Evolutionary conservation across 345 rosid species (phyloP), one percentile per base, ranked within the genome.

Genomic region (Limnanthes douglasii): DNA sequence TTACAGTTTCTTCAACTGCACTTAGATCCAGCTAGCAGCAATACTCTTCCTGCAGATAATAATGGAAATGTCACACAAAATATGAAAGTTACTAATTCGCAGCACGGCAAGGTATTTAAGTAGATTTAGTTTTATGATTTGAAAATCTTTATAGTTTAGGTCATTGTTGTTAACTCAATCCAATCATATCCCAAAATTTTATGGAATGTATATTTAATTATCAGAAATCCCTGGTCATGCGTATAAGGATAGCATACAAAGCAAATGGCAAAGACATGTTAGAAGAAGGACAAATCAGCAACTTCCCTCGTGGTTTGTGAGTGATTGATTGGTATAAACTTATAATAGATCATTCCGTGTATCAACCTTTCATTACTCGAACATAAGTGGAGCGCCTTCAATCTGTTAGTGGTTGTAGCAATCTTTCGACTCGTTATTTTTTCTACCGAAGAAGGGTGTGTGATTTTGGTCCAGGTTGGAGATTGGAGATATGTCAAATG

Each of bases 201-300:
- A n/a, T n/a, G 20, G n/a, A n/a, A n/a, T n/a, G n/a, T n/a, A n/a
- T n/a, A n/a, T n/a, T n/a, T n/a, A n/a, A n/a, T 51, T 68, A 57
- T 45, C 84, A 83, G 97, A 88, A 83, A 79, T 44, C 86, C 34
- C 82, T 83, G 31, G 72, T 88, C 54, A 79, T 88, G 93, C 71
- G 93, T 26, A 60, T 70, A 60, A 68, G 90, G 72, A 70, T 76
- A 56, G 70, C 86, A 26, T 88, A 88, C 77, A 83, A 79, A 70
- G 33, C 57, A 45, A 65, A 83, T 51, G 61, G 57, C 43, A 79
- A 73, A 61, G 93, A 76, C 53, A 61, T 64, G 39, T 57, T 83
- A 63, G 97, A 88, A 60, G 93, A 76, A 75, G 97, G 86, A 34
- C 97, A 88, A 54, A 61, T 88, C 66, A 83, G 26, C 69, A 72